These are phyloP conservation scores for Austroboletus niveus DNA, from an alignment of 1,284 basidiomycete species.

Conservation along the genomic window DNA sequence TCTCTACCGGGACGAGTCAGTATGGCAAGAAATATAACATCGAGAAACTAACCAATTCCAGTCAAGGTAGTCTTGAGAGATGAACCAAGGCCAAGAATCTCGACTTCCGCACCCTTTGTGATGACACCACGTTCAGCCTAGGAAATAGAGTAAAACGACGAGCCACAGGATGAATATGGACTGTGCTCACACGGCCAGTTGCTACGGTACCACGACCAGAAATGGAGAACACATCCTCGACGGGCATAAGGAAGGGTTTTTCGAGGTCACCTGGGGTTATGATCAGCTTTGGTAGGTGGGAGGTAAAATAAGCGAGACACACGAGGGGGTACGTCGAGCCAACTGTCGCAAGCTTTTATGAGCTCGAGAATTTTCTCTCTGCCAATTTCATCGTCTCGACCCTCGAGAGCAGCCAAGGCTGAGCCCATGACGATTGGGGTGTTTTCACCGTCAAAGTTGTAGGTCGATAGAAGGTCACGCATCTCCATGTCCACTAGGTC, in stretches of 20 bases:
- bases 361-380: slow-evolving; percentile 82
- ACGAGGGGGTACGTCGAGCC: slow-evolving; percentile 95
- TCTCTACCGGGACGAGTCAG: slow-evolving; percentile 56
- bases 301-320: slow-evolving; percentile 31
- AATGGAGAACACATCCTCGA: slow-evolving; percentile 99
- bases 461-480: slow-evolving; percentile 91
- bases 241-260: slow-evolving; percentile 95
- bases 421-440: slow-evolving; percentile 98
- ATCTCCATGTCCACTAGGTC: slow-evolving; percentile 99
- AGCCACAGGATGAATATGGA: background rate
- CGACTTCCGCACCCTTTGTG: slow-evolving; percentile 92
- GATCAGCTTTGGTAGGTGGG: background rate
- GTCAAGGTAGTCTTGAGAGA: slow-evolving; percentile 92
- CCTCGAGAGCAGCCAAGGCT: slow-evolving; percentile 93
- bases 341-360: slow-evolving; percentile 86
- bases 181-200: slow-evolving; percentile 72
- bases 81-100: slow-evolving; percentile 87
- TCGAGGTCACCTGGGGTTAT: slow-evolving; percentile 79
- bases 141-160: slow-evolving; percentile 6
- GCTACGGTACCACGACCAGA: slow-evolving; percentile 98
- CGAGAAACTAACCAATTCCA: slow-evolving; percentile 73
- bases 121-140: slow-evolving; percentile 94
- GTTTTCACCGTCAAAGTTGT: slow-evolving; percentile 95
- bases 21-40: background rate
- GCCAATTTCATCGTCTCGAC: slow-evolving; percentile 79